Evolutionary conservation across 2,329 filamentous ascomycete species (phyloP), one percentile per base, ranked within the genome.

Genomic region (Fusarium sp.): DNA sequence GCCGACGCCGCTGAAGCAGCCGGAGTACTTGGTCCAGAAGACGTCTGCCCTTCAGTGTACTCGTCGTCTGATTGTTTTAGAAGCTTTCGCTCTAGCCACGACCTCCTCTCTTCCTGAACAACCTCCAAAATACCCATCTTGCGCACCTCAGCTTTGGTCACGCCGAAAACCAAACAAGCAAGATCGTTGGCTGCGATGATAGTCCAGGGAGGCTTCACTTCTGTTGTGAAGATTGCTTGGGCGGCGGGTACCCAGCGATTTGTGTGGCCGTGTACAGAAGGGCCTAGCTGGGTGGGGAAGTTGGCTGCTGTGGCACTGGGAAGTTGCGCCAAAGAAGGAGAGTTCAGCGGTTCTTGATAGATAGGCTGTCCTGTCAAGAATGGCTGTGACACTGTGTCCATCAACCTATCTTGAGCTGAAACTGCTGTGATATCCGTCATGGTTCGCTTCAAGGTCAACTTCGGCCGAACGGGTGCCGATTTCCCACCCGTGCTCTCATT

Each of bases 141-240:
- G 58, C 94, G 90, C 25, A 99, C 93, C 79, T 99, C 96, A 7
- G 93, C 93, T 76, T 93, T 93, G n/a, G 94, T 97, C 12, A 99
- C 93, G n/a, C 96, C 96, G 81, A 98, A 99, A n/a, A 98, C 91
- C 44, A 99, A 85, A 80, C 96, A 99, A 19, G 96, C 96, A 50
- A 99, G 85, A 78, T 99, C 96, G 77, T 99, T 99, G 51, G 96
- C 96, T 5, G 96, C 93, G 55, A 98, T 88, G 63, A 99, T 98
- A 2, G 95, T 99, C 92, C 94, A 99, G 5, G 95, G 96, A 11
- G 93, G 88, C 69, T 91, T 90, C 16, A 92, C 87, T 79, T 97
- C 93, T n/a, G 96, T 99, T 10, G 95, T 97, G 78, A 99, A 99
- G 60, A 99, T 98, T 55, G 96, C 96, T 79, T 99, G 96, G 7